These are phyloP conservation scores for Heliocybe sulcata DNA, from an alignment of 1,284 basidiomycete species.

Conservation along the genomic window DNA sequence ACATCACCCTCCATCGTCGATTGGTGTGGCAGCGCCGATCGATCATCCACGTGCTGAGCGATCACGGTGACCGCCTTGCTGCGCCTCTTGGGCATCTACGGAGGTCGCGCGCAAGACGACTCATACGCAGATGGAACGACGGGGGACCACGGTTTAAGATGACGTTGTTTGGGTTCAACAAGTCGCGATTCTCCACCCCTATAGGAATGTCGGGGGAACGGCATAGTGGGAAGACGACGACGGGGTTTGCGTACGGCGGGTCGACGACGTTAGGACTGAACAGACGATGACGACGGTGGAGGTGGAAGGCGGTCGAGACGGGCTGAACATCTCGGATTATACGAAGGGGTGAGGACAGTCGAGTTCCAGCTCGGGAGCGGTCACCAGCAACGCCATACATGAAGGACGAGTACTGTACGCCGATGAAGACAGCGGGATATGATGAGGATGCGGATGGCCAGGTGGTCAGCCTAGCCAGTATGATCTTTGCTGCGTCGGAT, in stretches of 20 bases:
- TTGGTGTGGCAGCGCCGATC: background rate
- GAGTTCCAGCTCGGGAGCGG: background rate
- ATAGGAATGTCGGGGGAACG: background rate
- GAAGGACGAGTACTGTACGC: background rate
- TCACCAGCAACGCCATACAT: background rate
- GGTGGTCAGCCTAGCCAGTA: background rate
- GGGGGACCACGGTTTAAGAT: background rate
- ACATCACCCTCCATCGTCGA: conserved; percentile 2
- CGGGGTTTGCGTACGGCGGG: background rate
- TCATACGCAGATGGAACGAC: background rate
- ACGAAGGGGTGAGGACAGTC: background rate
- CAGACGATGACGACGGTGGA: conserved; percentile 1
- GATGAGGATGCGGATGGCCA: background rate
- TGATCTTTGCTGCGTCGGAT: background rate
- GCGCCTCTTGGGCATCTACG: conserved; percentile 11
- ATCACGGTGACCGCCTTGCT: conserved; percentile 27
- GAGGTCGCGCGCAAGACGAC: background rate
- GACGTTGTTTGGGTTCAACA: background rate
- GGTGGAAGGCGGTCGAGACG: background rate
- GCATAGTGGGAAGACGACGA: background rate
- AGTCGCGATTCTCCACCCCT: background rate
- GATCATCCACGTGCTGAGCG: conserved; percentile 11
- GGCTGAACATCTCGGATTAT: background rate
- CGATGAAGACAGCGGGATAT: background rate
- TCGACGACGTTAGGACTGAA: background rate